Base-by-base conservation (phyloP, 169 alveolate species). In the Cyclospora cayetanensis region DNA sequence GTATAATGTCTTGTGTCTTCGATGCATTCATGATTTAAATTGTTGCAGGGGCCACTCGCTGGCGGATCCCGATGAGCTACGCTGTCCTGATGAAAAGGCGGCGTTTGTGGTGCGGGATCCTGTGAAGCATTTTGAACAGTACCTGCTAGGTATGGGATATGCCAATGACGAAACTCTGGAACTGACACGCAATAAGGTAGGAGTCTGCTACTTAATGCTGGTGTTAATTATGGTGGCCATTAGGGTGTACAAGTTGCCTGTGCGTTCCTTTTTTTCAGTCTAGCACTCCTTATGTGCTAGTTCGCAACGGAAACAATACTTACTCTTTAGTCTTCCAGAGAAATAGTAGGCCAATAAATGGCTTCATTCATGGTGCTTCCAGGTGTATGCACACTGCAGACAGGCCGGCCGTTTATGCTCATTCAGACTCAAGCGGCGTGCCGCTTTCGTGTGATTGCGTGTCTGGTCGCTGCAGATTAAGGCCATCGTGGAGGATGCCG, bases 91-190 rank as follows among this genome's bases (percentile, higher is more conserved):
- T 74, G 95, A 95, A 83, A 93, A 92, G 90, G 90, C 88, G 7
- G 94, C 96, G 1, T 95, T 95, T 95, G 93, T 76, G 25, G 95
- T 90, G 66, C 93, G 94, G 9, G 96, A 95, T 70, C 96, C 96
- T n/a, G 52, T 95, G 35, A 41, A 76, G 41, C 66, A 68, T 4
- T 93, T 95, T 72, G 93, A 92, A 27, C 90, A 46, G 82, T 92
- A 95, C 60, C 92, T 95, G 96, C 91, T 92, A 76, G 87, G 72
- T 68, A 60, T 90, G 90, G 94, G 95, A 22, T 88, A 90, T 31
- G 94, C 94, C 22, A 88, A 83, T 29, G 94, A 92, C n/a, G 83
- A 85, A 11, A 88, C 91, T 11, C 72, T 95, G 77, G 94, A 92
- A 39, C 55, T 85, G 86, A 80, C 94, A 34, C 88, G 94, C 66